phyloP scores from a whole-genome alignment of 805 yeast species.

The Pichia occidentalis region DNA sequence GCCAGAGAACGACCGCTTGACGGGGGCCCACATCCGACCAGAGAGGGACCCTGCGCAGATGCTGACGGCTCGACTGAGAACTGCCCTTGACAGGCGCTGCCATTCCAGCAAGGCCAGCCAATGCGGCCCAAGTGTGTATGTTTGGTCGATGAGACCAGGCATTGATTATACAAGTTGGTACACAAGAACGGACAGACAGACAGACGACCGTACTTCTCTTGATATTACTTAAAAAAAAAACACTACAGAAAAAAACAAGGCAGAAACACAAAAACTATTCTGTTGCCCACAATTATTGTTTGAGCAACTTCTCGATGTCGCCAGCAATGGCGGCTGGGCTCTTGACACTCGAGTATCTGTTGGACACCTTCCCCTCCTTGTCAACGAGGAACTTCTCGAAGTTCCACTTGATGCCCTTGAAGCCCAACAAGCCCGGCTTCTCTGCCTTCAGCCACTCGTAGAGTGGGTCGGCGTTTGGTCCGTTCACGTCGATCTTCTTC shows the following conservation, averaged over 20 bases:
- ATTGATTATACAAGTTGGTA: no score
- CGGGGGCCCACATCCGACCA: no score
- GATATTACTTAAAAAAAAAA: no score
- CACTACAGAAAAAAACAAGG: not conserved
- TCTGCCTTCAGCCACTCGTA: conserved; percentile 65
- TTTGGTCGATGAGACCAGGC: no score
- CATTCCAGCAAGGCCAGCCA: no score
- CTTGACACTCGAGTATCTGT: conserved; percentile 52
- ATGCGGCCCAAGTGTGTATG: no score
- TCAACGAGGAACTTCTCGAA: conserved; percentile 55
- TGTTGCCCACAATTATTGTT: no score
- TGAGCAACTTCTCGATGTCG: conserved; percentile 53
- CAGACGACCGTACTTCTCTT: no score
- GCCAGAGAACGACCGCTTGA: no score
- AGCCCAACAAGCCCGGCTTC: conserved; percentile 57
- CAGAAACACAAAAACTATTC: not conserved
- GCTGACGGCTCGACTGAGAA: no score
- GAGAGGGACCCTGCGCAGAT: no score
- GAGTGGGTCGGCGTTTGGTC: conserved; percentile 71
- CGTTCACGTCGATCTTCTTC: conserved; percentile 86
- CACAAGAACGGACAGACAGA: not conserved
- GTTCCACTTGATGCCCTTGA: conserved; percentile 59
- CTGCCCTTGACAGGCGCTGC: no score
- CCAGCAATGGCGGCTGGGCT: conserved; percentile 56
- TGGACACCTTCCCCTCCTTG: conserved; percentile 47